Evolutionary conservation across 805 yeast genomes (phyloP), one percentile per base, ranked within the genome.

Genomic region (Sporopachydermia quercuum): DNA sequence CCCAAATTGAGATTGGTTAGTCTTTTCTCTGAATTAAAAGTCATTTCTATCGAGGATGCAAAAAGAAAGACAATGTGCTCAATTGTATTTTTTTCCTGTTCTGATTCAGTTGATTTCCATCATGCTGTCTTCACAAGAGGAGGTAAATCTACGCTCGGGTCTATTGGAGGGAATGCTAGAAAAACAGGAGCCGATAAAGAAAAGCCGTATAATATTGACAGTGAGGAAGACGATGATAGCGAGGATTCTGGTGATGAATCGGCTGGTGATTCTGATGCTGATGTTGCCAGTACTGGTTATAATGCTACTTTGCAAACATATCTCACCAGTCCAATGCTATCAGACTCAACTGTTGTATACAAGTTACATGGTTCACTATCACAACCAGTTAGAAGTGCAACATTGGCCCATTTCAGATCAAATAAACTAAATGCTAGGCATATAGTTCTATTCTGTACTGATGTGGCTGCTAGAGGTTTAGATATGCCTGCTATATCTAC

Each of bases 81-180:
- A 1, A 78, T 91, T 55, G 85, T 91, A 0, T 91, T 91, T 56
- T 70, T 87, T 47, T 81, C 96, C 11, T 89, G 98, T 61, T 76
- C 97, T 0, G 97, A 89, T 54, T 81, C 95, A n/a, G 97, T 93
- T 16, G 87, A 91, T 49, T 91, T 82, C 63, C 96, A 91, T 59
- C 85, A 76, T 57, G 70, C 74, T 37, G 79, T 76, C 0, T 75
- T 93, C 48, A 69, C 82, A 1, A 66, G 78, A 42, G 70, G 66
- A 36, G 83, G 84, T 3, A 57, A 59, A 38, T 55, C 57, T 34
- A 52, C 62, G 16, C 45, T 43, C 5, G 37, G 42, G 11, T 37
- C 42, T n/a, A 43, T 44, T 18, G 19, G 39, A 6, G n/a, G n/a
- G n/a, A 38, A 39, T 1, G 42, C 36, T 33, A 42, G 40, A 13